Base-by-base conservation (phyloP, 1,284 basidiomycete species). In the Schizophyllum amplum region DNA sequence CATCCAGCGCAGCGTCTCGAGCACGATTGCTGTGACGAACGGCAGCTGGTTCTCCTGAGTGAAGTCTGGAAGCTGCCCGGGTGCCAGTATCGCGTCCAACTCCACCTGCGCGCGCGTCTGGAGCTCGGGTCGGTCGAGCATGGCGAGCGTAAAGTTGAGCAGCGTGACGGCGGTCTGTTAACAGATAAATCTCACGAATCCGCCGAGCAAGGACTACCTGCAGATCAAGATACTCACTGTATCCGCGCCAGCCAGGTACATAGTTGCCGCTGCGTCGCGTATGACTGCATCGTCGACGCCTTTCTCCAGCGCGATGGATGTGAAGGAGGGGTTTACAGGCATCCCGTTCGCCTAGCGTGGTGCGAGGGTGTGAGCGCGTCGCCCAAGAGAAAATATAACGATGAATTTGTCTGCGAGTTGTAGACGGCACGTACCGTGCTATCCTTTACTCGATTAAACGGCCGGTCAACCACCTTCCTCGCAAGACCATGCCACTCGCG, bases 1-100 rank as follows among this genome's bases (percentile, higher is more conserved):
- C 7, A 15, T 42, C 57, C 59, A 70, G n/a, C 66, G 57, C 24
- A 66, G 55, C 2, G 63, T 56, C 55, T 71, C 67, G 25, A 66
- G 63, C 11, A 65, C 59, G 24, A 66, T 25, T 1, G 68, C 63
- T 15, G 59, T 51, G 13, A 69, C 55, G 53, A 67, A 69, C 4
- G 63, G 62, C 27, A 64, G 22, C 3, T 47, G 17, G 15, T 50
- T 21, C 13, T 56, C 27, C 47, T 64, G 58, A 0, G 21, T 27
- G 22, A 70, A 68, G 2, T 53, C 59, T 1, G 69, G 69, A 4
- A 69, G 54, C 5, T 56, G 56, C 1, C 60, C 59, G 0, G 20
- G 13, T 4, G 57, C 59, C 9, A 66, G 57, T 5, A 70, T 60
- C 1, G 22, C 2, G 33, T 71, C 67, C 9, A 70, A 59, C 54